These are phyloP conservation scores for Corniculantispora saksenae DNA, from an alignment of 2,329 filamentous ascomycete genomes.

Conservation along the genomic window DNA sequence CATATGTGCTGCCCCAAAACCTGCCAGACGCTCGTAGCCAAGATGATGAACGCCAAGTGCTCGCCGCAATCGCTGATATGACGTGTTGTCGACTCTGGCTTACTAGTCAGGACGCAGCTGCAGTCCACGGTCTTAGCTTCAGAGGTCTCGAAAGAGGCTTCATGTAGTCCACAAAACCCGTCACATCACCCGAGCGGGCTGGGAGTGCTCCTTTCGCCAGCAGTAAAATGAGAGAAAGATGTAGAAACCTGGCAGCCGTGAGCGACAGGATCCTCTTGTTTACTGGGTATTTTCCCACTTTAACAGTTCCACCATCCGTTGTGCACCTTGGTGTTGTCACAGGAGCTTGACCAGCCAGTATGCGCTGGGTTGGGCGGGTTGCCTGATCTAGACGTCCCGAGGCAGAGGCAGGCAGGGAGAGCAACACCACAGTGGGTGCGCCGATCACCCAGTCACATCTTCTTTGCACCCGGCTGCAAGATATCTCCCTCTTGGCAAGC, in stretches of 20 bases:
- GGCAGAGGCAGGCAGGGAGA: background rate
- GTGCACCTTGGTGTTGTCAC: too few relatives aligned
- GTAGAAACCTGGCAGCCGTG: background rate
- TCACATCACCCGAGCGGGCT: background rate
- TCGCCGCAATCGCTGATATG: background rate
- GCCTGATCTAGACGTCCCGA: conserved; percentile 9
- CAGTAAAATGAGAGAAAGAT: background rate
- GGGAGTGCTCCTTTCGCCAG: too few relatives aligned
- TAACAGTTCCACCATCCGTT: background rate
- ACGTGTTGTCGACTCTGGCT: background rate
- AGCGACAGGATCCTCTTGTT: background rate
- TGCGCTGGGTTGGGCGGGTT: background rate
- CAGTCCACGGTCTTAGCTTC: background rate
- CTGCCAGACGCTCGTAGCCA: background rate
- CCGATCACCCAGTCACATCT: background rate
- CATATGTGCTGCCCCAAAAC: background rate
- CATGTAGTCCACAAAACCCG: conserved; percentile 3
- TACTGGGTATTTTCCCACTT: background rate
- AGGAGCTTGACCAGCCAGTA: background rate
- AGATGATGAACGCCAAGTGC: too few relatives aligned
- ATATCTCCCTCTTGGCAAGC: too few relatives aligned
- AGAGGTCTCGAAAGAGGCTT: background rate
- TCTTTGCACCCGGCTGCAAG: too few relatives aligned
- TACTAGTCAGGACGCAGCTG: background rate
- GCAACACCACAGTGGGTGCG: background rate